These are phyloP conservation scores for Phanerochaete carnosa DNA, from an alignment of 768 basidiomycete genomes.

Conservation along the genomic window DNA sequence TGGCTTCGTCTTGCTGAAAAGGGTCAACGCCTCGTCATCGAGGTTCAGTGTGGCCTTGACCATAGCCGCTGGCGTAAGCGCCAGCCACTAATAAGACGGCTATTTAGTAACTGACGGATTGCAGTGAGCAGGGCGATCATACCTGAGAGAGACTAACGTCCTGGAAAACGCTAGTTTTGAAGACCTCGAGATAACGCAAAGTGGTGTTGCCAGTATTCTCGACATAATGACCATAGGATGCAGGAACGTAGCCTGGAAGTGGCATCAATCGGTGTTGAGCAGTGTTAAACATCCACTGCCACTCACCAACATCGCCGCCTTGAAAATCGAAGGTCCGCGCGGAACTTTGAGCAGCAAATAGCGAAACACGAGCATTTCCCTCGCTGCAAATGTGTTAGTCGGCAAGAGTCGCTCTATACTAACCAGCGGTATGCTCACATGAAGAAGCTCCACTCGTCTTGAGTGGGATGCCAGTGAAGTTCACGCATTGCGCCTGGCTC, in stretches of 20 bases:
- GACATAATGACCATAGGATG: constrained; percentile 52
- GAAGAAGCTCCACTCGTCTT: constrained; percentile 61
- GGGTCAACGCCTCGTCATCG: constrained; percentile 32
- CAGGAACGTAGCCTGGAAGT: constrained; percentile 47
- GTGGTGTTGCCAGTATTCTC: constrained; percentile 60
- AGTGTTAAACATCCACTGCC: neutral
- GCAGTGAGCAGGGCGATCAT: neutral
- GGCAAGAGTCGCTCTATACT: neutral
- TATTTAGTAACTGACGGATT: neutral
- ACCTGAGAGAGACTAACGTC: constrained; percentile 44
- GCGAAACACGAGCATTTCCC: constrained; percentile 50
- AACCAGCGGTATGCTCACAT: constrained; percentile 35
- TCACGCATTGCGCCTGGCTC: constrained; percentile 14
- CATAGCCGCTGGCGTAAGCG: constrained; percentile 40
- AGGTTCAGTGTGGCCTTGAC: constrained; percentile 44
- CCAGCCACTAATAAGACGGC: constrained; percentile 43
- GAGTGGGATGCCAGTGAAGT: constrained; percentile 61
- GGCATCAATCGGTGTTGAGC: constrained; percentile 25
- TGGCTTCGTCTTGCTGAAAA: constrained; percentile 35
- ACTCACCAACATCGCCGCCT: constrained; percentile 50
- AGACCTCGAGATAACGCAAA: constrained; percentile 54
- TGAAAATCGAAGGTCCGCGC: constrained; percentile 57
- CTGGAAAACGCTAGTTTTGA: constrained; percentile 47
- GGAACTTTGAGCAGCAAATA: constrained; percentile 50
- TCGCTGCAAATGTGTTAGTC: constrained; percentile 32